phyloP scores from a whole-genome alignment of 169 alveolate genomes.

The Theileria equi region DNA sequence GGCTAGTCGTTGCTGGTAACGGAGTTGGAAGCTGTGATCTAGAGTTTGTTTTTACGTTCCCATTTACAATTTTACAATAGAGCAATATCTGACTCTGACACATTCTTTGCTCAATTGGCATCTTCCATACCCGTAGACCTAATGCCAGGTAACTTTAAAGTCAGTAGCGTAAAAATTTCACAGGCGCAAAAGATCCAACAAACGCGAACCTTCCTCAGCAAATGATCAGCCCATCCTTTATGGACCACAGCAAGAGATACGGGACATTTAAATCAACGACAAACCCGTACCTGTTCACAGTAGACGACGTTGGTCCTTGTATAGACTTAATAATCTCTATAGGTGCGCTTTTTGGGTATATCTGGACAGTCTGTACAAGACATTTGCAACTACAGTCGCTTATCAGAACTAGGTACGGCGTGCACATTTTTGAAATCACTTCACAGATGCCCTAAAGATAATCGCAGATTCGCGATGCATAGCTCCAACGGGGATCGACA shows the following conservation, averaged over 20 bases:
- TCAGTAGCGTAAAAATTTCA: not conserved
- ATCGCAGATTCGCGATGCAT: constrained; percentile 44
- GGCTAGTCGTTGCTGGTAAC: constrained; percentile 64
- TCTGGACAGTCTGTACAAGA: constrained; percentile 61
- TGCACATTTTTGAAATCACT: too few species aligned
- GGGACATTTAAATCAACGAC: constrained; percentile 60
- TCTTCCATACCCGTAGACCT: constrained; percentile 50
- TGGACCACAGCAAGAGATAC: constrained; percentile 56
- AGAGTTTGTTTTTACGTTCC: constrained; percentile 3
- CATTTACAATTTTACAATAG: not conserved
- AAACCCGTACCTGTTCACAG: constrained; percentile 59
- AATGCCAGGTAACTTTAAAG: constrained; percentile 58
- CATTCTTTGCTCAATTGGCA: constrained; percentile 52
- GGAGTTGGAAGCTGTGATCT: constrained; percentile 53
- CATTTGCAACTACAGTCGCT: constrained; percentile 39
- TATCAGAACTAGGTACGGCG: constrained; percentile 54
- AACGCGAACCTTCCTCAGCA: constrained; percentile 66
- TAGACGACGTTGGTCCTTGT: constrained; percentile 43
- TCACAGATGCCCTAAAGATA: constrained; percentile 48
- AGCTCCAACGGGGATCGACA: constrained; percentile 66
- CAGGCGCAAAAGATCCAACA: constrained; percentile 60
- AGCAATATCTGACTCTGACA: constrained; percentile 31
- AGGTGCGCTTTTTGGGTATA: constrained; percentile 54
- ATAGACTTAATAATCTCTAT: not conserved
- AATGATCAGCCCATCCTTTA: constrained; percentile 50